Evolutionary conservation across 2,329 filamentous ascomycete genomes (phyloP), one percentile per base, ranked within the genome.

Genomic region (Ophiostoma sp.): DNA sequence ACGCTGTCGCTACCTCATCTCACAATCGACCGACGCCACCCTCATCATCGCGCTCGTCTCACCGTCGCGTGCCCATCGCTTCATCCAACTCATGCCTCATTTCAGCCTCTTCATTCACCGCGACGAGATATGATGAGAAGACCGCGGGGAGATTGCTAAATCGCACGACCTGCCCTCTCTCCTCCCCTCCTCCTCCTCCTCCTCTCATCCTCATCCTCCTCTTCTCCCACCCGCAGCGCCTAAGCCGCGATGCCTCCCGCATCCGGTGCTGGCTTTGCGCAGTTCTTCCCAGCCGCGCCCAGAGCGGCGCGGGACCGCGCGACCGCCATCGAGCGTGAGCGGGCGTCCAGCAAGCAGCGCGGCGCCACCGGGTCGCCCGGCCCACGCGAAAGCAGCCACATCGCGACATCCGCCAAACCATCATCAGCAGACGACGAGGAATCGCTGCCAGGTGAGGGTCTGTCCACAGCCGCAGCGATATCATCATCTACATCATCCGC

Each of bases 241-340:
- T n/a, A n/a, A 33, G n/a, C 57, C 86, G 90, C 85, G 85, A 93
- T 93, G 92, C 93, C 93, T 90, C 93, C 92, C 86, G 89, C 91
- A 82, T 87, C 88, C 75, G 86, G 86, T 83, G 91, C 92, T 85
- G 91, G 91, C 85, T 95, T 94, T 87, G 92, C 92, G 84, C 90
- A 94, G 84, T 96, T 94, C 87, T 95, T 94, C 83, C 92, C 92
- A 78, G 90, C 91, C 81, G 93, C 92, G 80, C 92, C 93, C 78
- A 88, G 89, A 78, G 90, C 89, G 74, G 85, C 87, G 73, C 85
- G 85, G 81, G 86, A 88, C 80, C 86, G 85, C 79, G 75, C 76
- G 11, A 70, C 74, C 12, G 86, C 87, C 76, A 86, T 86, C 80
- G 88, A 90, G 81, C 85, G 89, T 80, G 88, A 89, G 80, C 90